Evolutionary conservation across 495 filamentous ascomycete species (phyloP), one percentile per base, ranked within the genome.

Genomic region (Daldinia decipiens): DNA sequence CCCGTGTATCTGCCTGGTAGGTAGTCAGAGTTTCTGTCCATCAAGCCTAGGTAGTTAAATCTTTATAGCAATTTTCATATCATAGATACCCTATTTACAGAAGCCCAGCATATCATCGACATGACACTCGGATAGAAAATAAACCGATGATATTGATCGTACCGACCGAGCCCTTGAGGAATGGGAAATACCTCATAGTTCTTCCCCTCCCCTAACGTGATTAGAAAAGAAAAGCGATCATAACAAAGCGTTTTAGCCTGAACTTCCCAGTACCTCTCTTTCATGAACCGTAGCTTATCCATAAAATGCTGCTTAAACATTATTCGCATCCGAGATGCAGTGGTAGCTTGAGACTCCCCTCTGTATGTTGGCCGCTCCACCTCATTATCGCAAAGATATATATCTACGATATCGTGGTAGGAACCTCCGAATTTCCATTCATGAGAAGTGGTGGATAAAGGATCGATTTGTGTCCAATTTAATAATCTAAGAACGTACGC

Each of bases 281-380:
- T 57, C 53, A 65, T 50, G 1, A 17, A 39, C 15, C 9, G 26
- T 15, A 67, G 56, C 32, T 36, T 67, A 1, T 60, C 64, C 5
- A 24, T 60, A 26, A 67, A 34, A 1, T 67, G 64, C 17, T 67
- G 3, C 32, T 29, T 53, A 8, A 60, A 67, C 56, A 60, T 67
- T 9, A 17, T 59, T 6, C 50, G 55, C 9, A 67, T 24, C n/a
- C 64, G 27, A 38, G 50, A 21, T 12, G 13, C 24, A 4, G 32
- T 55, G 6, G 32, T 54, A 17, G 4, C 5, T n/a, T 13, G 24
- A 5, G 56, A 43, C 15, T 67, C 64, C 15, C 56, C 64, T 26
- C 32, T 43, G 27, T 67, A 67, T 1, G 24, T 31, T 5, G 56
- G 64, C 4, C 32, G 38, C 64, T 67, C 64, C 12, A 59, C 55